These are phyloP conservation scores for Tilletia setariae DNA, from an alignment of 1,284 basidiomycete genomes.

Conservation along the genomic window DNA sequence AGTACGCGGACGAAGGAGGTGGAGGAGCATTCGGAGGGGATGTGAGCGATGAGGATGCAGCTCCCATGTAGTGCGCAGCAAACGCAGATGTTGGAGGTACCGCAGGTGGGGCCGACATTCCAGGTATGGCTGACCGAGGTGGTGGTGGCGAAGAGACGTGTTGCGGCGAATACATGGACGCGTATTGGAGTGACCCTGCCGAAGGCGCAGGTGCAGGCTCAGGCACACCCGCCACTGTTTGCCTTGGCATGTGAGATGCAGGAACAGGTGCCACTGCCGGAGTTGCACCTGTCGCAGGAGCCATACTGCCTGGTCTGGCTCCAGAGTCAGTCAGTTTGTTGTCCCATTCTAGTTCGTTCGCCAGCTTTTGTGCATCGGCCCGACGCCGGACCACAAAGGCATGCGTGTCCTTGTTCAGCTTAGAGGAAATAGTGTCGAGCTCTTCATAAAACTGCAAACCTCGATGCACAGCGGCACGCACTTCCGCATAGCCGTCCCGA, in stretches of 20 bases:
- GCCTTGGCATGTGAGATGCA: background rate
- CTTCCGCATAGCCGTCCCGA: conserved; percentile 79
- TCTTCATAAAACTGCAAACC: conserved; percentile 84
- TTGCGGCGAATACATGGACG: background rate
- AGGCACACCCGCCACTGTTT: background rate
- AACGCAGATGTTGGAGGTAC: background rate
- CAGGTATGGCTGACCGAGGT: background rate
- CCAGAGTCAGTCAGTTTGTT: conserved; percentile 57
- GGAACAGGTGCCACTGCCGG: background rate
- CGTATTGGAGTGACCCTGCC: background rate
- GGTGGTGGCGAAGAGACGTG: background rate
- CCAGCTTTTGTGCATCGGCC: conserved; percentile 69
- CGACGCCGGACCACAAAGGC: conserved; percentile 67
- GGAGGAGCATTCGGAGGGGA: background rate
- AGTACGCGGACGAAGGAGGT: background rate
- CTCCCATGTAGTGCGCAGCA: conserved; percentile 1
- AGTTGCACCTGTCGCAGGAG: background rate
- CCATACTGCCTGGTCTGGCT: background rate
- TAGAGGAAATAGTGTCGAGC: conserved; percentile 66
- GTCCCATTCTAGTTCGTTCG: conserved; percentile 70
- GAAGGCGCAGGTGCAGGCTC: background rate
- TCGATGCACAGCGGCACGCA: conserved; percentile 77
- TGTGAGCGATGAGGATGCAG: background rate
- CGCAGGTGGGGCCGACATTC: background rate
- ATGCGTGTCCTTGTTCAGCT: conserved; percentile 65